Evolutionary conservation across 2,329 filamentous ascomycete species (phyloP).

Genomic region (Gremmenia infestans): DNA sequence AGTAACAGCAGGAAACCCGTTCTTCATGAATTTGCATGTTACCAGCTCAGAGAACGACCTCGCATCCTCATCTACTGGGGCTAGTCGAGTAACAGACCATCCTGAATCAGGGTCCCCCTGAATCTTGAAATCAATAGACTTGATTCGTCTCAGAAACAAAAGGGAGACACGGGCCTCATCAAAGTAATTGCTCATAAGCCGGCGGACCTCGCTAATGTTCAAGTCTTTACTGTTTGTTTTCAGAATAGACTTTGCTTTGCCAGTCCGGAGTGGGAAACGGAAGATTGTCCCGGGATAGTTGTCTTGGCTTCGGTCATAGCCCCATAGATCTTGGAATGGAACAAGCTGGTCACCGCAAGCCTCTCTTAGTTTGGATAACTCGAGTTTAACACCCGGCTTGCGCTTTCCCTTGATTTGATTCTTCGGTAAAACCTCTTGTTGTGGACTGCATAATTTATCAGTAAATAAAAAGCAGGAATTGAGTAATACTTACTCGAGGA

Average conservation of each 20-base stretch:
- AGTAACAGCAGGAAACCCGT: neutral
- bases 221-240: constrained; percentile 9
- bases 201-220: neutral
- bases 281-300: constrained; percentile 27
- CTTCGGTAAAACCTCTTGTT: constrained; percentile 22
- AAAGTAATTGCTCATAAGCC: constrained; percentile 19
- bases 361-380: constrained; percentile 18
- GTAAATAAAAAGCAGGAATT: neutral
- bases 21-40: constrained; percentile 5
- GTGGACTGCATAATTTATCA: constrained; percentile 17
- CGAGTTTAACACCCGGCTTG: constrained; percentile 20
- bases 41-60: constrained; percentile 10
- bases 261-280: constrained; percentile 22
- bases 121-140: constrained; percentile 17
- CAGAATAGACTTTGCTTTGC: constrained; percentile 1
- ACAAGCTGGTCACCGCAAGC: constrained; percentile 18
- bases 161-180: constrained; percentile 24
- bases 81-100: constrained; percentile 17
- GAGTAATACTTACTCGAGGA: constrained; percentile 29
- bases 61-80: neutral
- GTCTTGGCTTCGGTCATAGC: constrained; percentile 15
- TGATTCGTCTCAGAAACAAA: constrained; percentile 22
- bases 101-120: constrained; percentile 5
- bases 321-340: constrained; percentile 24
- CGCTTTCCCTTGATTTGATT: constrained; percentile 16